These are phyloP conservation scores for Pisolithus sp. DNA, from an alignment of 768 basidiomycete species.

Conservation along the genomic window DNA sequence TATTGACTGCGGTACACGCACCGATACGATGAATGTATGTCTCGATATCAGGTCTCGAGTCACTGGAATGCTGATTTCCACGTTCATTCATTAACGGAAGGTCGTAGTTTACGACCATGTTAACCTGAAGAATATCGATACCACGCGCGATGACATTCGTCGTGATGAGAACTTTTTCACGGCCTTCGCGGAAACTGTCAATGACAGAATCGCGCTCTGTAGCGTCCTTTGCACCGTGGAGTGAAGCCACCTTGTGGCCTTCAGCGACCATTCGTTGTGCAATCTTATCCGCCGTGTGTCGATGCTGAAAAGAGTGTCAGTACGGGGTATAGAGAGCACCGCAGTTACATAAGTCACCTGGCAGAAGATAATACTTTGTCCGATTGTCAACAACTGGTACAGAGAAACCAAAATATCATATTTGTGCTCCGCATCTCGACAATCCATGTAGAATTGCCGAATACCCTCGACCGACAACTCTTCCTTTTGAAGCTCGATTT, in stretches of 20 bases:
- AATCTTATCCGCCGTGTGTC: constrained; percentile 89
- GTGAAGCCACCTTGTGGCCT: constrained; percentile 92
- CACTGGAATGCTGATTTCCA: constrained; percentile 32
- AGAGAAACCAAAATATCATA: constrained; percentile 90
- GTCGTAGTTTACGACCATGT: constrained; percentile 99
- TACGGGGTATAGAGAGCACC: neutral
- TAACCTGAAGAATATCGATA: constrained; percentile 97
- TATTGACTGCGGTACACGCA: constrained; percentile 29
- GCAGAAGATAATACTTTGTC: constrained; percentile 98
- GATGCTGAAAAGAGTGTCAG: constrained; percentile 45
- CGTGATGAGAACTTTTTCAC: constrained; percentile 95
- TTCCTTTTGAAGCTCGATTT: constrained; percentile 90
- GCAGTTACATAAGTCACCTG: constrained; percentile 45
- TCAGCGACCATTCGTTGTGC: constrained; percentile 85
- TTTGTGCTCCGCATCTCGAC: constrained; percentile 84
- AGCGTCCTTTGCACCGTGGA: constrained; percentile 92
- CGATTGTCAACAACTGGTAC: constrained; percentile 87
- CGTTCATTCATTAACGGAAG: constrained; percentile 82
- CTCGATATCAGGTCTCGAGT: constrained; percentile 79
- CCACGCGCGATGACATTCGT: constrained; percentile 98
- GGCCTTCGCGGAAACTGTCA: constrained; percentile 92
- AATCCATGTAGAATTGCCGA: constrained; percentile 97
- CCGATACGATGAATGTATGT: constrained; percentile 98
- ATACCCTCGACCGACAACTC: constrained; percentile 93
- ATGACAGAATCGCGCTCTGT: constrained; percentile 86